These are phyloP conservation scores for Mortierella sp. DNA, from an alignment of 371 early-diverging fungal species.

Conservation along the genomic window DNA sequence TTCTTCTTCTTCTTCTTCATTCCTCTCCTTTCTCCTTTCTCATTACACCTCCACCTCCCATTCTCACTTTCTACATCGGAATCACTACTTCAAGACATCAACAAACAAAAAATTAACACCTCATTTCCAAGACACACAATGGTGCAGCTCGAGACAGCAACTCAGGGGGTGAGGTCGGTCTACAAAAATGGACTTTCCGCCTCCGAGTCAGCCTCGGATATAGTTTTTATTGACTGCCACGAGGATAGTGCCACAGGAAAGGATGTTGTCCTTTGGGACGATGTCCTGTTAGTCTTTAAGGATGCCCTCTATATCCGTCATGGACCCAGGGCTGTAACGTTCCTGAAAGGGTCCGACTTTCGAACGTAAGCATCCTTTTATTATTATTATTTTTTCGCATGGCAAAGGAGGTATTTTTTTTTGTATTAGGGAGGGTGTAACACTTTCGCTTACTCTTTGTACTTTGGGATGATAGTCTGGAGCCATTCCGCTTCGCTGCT, in stretches of 20 bases:
- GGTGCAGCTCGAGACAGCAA: not conserved
- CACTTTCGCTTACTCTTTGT: not conserved
- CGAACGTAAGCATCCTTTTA: not conserved
- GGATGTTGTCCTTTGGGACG: not conserved
- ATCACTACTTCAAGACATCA: not conserved
- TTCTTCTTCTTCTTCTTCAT: not conserved
- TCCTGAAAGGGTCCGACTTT: not conserved
- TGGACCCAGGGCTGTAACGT: not conserved
- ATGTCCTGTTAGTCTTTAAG: conserved; percentile 1
- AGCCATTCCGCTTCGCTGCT: not conserved
- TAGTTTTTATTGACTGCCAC: conserved; percentile 1
- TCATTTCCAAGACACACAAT: conserved; percentile 1
- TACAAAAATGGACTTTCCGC: conserved; percentile 10
- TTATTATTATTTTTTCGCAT: not conserved
- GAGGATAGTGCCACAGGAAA: not conserved
- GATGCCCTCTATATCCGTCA: not conserved
- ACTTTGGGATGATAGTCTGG: not conserved
- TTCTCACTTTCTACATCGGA: not conserved
- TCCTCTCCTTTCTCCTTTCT: not conserved
- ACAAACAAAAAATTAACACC: not conserved
- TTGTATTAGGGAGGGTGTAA: not conserved
- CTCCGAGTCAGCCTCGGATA: not conserved
- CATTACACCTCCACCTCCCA: not conserved
- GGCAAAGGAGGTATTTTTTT: not conserved
- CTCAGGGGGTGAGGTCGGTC: not conserved